Evolutionary conservation across 2,329 filamentous ascomycete species (phyloP).

Genomic region (Ilyonectria robusta): DNA sequence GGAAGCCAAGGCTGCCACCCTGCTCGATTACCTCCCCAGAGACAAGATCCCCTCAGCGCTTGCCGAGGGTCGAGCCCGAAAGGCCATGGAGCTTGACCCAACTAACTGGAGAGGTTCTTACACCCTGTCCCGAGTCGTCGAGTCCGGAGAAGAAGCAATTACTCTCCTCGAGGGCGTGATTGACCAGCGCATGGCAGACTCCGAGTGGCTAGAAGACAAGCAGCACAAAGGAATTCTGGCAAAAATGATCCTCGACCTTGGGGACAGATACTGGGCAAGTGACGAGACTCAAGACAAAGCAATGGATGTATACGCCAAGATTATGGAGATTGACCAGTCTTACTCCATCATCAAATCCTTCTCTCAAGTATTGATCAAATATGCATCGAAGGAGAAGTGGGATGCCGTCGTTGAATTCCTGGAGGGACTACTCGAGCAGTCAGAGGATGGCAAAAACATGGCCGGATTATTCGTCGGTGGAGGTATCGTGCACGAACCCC

Average conservation of each 20-base stretch:
- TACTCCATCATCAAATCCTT: background rate
- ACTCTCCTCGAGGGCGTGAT: background rate
- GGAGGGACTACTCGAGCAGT: background rate
- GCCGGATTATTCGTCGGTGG: slow-evolving; percentile 1
- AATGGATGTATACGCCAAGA: slow-evolving; percentile 10
- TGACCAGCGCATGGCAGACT: slow-evolving; percentile 7
- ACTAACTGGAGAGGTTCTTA: slow-evolving; percentile 18
- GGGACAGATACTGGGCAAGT: slow-evolving; percentile 10
- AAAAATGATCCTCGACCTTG: slow-evolving; percentile 16
- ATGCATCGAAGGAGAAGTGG: background rate
- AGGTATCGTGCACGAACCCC: background rate
- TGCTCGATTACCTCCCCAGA: slow-evolving; percentile 3
- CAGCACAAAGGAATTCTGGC: background rate
- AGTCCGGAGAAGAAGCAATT: background rate
- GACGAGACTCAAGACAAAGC: slow-evolving; percentile 17
- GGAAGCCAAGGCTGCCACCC: slow-evolving; percentile 18
- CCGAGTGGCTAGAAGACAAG: slow-evolving; percentile 5
- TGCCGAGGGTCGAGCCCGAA: slow-evolving; percentile 8
- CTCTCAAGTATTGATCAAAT: background rate
- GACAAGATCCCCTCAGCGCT: slow-evolving; percentile 9
- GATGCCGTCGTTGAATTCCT: slow-evolving; percentile 1
- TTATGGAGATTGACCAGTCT: slow-evolving; percentile 8
- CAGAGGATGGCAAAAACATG: slow-evolving; percentile 4
- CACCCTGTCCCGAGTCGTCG: background rate
- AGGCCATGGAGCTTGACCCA: slow-evolving; percentile 19